These are phyloP conservation scores for Adansonia grandidieri DNA, from an alignment of 441 rosid species.

Conservation along the genomic window DNA sequence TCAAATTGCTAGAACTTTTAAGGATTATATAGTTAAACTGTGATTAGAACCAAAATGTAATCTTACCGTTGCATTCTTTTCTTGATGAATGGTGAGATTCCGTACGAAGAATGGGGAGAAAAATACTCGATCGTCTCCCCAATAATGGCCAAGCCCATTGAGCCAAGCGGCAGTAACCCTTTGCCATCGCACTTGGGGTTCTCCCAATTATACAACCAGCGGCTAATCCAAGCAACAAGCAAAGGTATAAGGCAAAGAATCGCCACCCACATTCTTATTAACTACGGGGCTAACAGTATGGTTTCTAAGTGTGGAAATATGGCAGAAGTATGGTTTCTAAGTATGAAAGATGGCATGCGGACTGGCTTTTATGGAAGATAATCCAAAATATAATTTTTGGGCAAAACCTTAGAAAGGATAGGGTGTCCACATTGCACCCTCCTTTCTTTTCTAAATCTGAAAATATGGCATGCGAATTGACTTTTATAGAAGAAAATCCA, in stretches of 20 bases:
- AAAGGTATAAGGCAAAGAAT: neutral
- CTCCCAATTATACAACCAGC: no score
- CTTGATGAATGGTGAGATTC: neutral
- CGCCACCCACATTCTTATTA: neutral
- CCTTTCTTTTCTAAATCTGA: neutral
- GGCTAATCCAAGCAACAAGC: neutral
- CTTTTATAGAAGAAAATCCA: no score
- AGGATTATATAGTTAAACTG: no score
- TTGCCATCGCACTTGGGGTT: no score
- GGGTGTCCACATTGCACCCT: no score
- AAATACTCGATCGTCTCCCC: neutral
- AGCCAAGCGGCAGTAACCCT: neutral
- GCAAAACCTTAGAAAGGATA: no score
- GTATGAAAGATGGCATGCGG: neutral
- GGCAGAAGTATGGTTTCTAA: no score
- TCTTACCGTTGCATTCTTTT: conserved; percentile 4
- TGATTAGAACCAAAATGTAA: neutral
- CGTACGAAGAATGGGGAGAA: neutral
- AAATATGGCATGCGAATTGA: neutral
- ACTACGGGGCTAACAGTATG: neutral
- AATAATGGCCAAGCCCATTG: neutral
- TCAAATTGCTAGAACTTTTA: no score
- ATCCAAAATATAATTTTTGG: no score
- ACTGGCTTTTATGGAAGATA: no score
- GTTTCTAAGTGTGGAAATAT: no score